These are phyloP conservation scores for Rhizopus sp. DNA, from an alignment of 371 early-diverging fungal species.

Conservation along the genomic window DNA sequence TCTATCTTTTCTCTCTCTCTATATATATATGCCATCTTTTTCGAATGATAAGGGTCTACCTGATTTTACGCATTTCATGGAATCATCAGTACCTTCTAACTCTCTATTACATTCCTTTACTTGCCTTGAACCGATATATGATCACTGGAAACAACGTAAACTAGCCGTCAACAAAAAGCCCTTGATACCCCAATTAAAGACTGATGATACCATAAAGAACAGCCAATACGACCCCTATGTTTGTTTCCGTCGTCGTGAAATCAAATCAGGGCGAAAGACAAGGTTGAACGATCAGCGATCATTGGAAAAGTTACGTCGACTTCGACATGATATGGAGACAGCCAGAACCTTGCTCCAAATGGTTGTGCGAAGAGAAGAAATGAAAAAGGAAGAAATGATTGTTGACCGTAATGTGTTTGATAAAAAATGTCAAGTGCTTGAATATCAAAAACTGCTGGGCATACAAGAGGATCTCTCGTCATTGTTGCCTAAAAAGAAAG, in stretches of 20 bases:
- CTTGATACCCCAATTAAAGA: conserved; percentile 64
- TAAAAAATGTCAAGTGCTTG: conserved; percentile 55
- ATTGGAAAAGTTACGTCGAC: conserved; percentile 76
- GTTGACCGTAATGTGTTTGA: conserved; percentile 68
- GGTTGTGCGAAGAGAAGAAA: conserved; percentile 79
- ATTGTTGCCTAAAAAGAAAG: conserved; percentile 45
- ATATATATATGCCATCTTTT: too few relatives aligned
- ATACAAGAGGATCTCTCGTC: conserved; percentile 56
- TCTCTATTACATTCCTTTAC: conserved; percentile 8
- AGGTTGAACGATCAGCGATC: conserved; percentile 85
- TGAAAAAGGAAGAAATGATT: conserved; percentile 66
- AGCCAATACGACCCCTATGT: conserved; percentile 89
- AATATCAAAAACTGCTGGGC: conserved; percentile 58
- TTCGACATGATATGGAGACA: conserved; percentile 80
- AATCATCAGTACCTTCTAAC: conserved; percentile 20
- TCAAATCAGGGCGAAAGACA: conserved; percentile 85
- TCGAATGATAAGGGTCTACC: conserved; percentile 28
- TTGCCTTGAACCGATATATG: conserved; percentile 24
- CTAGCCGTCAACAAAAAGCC: conserved; percentile 47
- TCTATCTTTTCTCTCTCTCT: too few relatives aligned
- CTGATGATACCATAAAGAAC: conserved; percentile 66
- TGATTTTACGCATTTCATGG: conserved; percentile 39
- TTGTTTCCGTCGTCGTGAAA: conserved; percentile 94
- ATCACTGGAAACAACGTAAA: conserved; percentile 42
- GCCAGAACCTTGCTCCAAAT: conserved; percentile 77